These are phyloP conservation scores for Setaria italica DNA, from an alignment of 202 grass and related monocot genomes.

Conservation along the genomic window DNA sequence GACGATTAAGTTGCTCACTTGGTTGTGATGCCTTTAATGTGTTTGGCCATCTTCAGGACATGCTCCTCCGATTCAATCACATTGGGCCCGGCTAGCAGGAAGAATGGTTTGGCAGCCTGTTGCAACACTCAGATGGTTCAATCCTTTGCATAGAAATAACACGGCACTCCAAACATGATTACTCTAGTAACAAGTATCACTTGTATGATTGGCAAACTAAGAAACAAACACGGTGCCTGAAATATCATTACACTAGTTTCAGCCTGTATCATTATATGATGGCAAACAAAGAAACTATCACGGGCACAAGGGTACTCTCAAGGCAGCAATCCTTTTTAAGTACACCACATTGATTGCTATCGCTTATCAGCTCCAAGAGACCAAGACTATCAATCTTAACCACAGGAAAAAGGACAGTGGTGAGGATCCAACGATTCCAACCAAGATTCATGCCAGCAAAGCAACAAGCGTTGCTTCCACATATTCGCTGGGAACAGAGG, in stretches of 20 bases:
- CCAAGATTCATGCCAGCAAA: too few species aligned
- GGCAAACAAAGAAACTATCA: background rate
- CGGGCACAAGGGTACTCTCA: background rate
- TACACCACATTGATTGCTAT: background rate
- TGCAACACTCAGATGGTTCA: slow-evolving; percentile 38
- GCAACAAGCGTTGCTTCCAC: background rate
- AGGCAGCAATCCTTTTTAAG: background rate
- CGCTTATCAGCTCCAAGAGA: background rate
- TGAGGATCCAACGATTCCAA: background rate
- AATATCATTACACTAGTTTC: background rate
- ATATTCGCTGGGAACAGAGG: background rate
- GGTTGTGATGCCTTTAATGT: slow-evolving; percentile 73
- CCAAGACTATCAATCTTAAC: background rate
- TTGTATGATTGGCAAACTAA: background rate
- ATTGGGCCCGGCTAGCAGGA: slow-evolving; percentile 87
- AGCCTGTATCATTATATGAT: background rate
- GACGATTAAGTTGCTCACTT: slow-evolving; percentile 58
- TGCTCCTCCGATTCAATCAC: slow-evolving; percentile 98
- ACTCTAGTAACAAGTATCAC: background rate
- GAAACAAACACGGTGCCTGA: background rate
- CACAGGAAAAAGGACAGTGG: background rate
- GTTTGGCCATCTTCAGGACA: slow-evolving; percentile 81
- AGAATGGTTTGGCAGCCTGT: slow-evolving; percentile 91
- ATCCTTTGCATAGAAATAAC: slow-evolving; percentile 12
- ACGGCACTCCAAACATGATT: background rate